Evolutionary conservation across 352 stramenopile genomes (phyloP).

Genomic region (Phytophthora litchii): DNA sequence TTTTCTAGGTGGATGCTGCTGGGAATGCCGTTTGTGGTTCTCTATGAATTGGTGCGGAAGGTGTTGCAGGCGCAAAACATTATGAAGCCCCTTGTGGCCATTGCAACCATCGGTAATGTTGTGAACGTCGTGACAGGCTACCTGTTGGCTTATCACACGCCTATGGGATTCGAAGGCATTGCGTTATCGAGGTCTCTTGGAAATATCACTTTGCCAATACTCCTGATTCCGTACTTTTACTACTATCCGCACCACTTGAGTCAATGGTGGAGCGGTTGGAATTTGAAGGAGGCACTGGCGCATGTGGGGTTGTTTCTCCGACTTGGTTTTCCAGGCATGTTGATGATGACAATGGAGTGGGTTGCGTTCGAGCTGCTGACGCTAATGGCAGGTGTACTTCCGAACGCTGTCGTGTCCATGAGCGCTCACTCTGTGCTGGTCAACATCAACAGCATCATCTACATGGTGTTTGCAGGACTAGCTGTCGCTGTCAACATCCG

Average conservation of each 20-base stretch:
- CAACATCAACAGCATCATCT: conserved; percentile 65
- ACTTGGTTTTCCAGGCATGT: conserved; percentile 52
- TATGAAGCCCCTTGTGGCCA: conserved; percentile 72
- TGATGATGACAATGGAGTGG: conserved; percentile 75
- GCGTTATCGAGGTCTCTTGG: conserved; percentile 64
- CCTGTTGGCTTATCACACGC: conserved; percentile 75
- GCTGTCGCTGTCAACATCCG: conserved; percentile 68
- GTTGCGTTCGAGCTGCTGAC: conserved; percentile 73
- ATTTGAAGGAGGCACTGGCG: conserved; percentile 32
- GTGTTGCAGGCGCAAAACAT: conserved; percentile 83
- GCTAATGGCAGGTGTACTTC: conserved; percentile 54
- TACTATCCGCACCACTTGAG: conserved; percentile 37
- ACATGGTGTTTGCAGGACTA: conserved; percentile 72
- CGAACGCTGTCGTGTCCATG: conserved; percentile 52
- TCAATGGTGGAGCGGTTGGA: conserved; percentile 56
- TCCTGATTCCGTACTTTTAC: conserved; percentile 65
- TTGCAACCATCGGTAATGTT: conserved; percentile 61
- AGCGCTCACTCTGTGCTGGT: conserved; percentile 68
- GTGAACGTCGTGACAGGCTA: conserved; percentile 71
- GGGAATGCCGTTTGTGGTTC: conserved; percentile 72
- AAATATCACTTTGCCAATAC: conserved; percentile 50
- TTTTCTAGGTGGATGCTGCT: conserved; percentile 67
- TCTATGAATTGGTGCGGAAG: conserved; percentile 87
- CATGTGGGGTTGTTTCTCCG: conserved; percentile 52
- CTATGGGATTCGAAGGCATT: conserved; percentile 73